phyloP scores from a whole-genome alignment of 2,329 filamentous ascomycete species.

The Colletotrichum scovillei region DNA sequence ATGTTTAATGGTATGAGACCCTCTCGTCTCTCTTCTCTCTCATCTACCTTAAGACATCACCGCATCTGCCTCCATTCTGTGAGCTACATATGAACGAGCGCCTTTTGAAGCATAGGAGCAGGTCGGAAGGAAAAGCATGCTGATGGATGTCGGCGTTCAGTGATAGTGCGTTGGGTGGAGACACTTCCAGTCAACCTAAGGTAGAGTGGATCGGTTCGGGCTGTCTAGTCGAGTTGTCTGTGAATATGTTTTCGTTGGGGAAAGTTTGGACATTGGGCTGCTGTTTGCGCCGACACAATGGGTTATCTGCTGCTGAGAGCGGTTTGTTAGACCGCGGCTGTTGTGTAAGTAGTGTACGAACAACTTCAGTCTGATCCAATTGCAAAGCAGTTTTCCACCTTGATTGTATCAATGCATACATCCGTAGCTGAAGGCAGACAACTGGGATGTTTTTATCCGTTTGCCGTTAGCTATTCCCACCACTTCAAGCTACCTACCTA shows the following conservation, averaged over 20 bases:
- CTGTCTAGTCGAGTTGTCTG: background rate
- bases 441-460: background rate
- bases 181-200: too few species aligned
- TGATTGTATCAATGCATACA: background rate
- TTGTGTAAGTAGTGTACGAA: background rate
- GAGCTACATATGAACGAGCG: background rate
- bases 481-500: background rate
- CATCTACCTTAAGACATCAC: background rate
- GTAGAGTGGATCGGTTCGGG: too few species aligned
- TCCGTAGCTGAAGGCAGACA: background rate
- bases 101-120: background rate
- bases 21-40: constrained; percentile 34
- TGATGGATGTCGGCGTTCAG: too few species aligned
- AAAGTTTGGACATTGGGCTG: too few species aligned
- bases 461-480: background rate
- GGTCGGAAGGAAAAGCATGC: background rate
- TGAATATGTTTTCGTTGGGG: background rate
- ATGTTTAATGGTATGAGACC: constrained; percentile 31
- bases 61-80: background rate
- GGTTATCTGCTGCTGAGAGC: background rate
- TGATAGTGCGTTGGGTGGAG: too few species aligned
- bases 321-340: background rate
- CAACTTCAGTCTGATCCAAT: background rate
- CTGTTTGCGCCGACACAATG: fast-evolving
- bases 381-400: background rate